These are phyloP conservation scores for Botrytis sinoallii DNA, from an alignment of 2,329 filamentous ascomycete genomes.

Conservation along the genomic window DNA sequence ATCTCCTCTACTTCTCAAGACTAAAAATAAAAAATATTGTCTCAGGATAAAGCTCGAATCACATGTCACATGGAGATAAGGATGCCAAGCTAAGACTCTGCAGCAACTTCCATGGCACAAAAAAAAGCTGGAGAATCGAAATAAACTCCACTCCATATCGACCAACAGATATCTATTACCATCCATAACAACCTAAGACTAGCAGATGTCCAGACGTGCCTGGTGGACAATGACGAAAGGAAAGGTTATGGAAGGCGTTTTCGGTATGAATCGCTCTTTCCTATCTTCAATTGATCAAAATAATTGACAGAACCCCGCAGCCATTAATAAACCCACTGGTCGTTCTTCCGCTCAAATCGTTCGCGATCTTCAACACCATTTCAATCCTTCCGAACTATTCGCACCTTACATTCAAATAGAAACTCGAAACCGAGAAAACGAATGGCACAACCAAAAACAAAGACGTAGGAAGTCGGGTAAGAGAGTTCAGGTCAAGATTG, in stretches of 20 bases:
- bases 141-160: not conserved
- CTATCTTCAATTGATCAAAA: not conserved
- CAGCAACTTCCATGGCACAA: not conserved
- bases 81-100: not conserved
- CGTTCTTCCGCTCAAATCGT: slow-evolving; percentile 88
- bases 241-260: slow-evolving; percentile 60
- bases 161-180: not conserved
- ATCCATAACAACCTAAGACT: not conserved
- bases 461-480: slow-evolving; percentile 50
- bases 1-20: not conserved
- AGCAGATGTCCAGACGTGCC: slow-evolving; percentile 26
- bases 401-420: slow-evolving; percentile 70
- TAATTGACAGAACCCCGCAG: slow-evolving; percentile 46
- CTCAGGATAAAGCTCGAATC: not conserved
- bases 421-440: slow-evolving; percentile 51
- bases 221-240: slow-evolving; percentile 36
- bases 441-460: slow-evolving; percentile 57
- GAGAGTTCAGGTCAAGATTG: slow-evolving; percentile 81
- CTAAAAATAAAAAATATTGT: not conserved
- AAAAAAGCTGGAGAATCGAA: slow-evolving; percentile 1
- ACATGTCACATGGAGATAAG: slow-evolving; percentile 16
- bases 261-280: slow-evolving; percentile 45
- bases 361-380: slow-evolving; percentile 78
- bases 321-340: slow-evolving; percentile 87
- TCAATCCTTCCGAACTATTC: slow-evolving; percentile 80